Evolutionary conservation across 306 rosid species (phyloP), one percentile per base, ranked within the genome.

Genomic region (Pterocarpus santalinus): DNA sequence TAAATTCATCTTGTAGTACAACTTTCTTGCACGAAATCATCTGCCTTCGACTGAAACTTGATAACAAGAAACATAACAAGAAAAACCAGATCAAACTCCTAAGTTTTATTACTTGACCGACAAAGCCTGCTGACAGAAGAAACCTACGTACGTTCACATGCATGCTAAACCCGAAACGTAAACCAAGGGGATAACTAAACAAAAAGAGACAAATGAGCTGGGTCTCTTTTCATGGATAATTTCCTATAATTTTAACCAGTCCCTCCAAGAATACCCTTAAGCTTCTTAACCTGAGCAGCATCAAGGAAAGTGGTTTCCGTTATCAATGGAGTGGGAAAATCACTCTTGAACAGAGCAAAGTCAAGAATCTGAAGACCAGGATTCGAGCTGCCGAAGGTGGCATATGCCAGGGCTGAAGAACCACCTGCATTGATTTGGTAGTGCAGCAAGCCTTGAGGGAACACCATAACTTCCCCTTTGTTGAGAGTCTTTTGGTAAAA

Each of bases 231-330:
- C 22, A 8, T 4, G 4, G 14, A 13, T 2, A 14, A 60, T 51
- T 3, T 60, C 66, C 76, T 22, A 81, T 17, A 22, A 22, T 22
- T 22, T 39, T 80, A 93, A 73, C 84, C 84, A 38, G 81, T 81
- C 0, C 99, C 97, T 36, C 97, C 99, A 78, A 95, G 92, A 86
- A 89, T 97, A 61, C 86, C 90, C 90, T 95, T 95, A 35, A 95
- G 94, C 89, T 90, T 95, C 90, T 91, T 89, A 3, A 95, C 79
- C 65, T 73, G 81, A 67, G 80, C 92, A 7, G 51, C 76, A 41
- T 90, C 93, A 38, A 93, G 88, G 81, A 95, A 95, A 39, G 97
- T 89, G 22, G 92, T 90, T 2, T 6, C 16, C 0, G 77, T 76
- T 0, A 95, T 52, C 72, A 95, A 55, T 0, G 77, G 72, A 1